Evolutionary conservation across 305 asterid genomes (phyloP).

Genomic region (Fraxinus greggii): DNA sequence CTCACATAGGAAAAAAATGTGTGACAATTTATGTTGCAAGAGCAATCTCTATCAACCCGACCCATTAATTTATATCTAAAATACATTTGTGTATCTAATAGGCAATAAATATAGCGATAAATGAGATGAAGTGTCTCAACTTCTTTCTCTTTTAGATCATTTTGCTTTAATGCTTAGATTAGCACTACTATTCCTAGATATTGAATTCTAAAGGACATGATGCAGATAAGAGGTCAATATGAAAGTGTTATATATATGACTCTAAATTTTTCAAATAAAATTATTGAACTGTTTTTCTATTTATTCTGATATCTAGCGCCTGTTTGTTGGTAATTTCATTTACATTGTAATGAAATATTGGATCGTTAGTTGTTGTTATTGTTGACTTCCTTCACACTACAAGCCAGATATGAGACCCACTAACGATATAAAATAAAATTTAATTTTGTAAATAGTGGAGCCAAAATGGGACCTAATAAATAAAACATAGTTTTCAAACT

Average conservation of each 20-base stretch:
- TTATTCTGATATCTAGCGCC: neutral
- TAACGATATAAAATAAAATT: too few relatives aligned
- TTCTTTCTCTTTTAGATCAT: neutral
- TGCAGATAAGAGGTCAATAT: neutral
- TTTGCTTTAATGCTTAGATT: neutral
- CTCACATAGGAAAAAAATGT: neutral
- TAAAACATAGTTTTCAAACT: neutral
- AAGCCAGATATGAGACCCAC: too few relatives aligned
- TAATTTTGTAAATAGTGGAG: too few relatives aligned
- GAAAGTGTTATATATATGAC: neutral
- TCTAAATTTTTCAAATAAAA: neutral
- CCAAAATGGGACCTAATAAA: too few relatives aligned
- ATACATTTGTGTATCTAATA: neutral
- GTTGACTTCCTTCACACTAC: too few relatives aligned
- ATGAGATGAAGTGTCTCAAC: neutral
- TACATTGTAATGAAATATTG: too few relatives aligned
- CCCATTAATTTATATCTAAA: neutral
- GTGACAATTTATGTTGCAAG: neutral
- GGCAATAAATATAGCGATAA: neutral
- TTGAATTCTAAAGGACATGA: neutral
- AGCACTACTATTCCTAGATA: neutral
- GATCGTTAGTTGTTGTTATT: too few relatives aligned
- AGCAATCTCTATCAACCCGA: neutral
- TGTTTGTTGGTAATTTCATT: too few relatives aligned
- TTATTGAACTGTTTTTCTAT: neutral